Conservation (phyloP, 2,329 filamentous ascomycete genomes). For the Boeremia exigua region DNA sequence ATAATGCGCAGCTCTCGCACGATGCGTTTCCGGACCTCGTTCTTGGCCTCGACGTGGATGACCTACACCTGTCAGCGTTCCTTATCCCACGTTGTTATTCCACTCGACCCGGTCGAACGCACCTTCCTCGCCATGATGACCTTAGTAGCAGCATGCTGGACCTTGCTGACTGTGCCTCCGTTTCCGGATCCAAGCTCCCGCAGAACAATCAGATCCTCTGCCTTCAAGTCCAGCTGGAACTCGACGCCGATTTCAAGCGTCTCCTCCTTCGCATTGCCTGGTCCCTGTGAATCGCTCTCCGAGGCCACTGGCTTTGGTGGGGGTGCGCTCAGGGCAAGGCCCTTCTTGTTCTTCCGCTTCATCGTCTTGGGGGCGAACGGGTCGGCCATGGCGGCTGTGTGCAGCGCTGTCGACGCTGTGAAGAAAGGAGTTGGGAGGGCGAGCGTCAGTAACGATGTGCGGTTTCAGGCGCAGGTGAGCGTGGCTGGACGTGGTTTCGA, state of each 20-base stretch:
- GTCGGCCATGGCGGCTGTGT: conserved; percentile 59
- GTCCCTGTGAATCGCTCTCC: conserved; percentile 70
- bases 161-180: conserved; percentile 97
- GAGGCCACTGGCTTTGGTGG: conserved; percentile 74
- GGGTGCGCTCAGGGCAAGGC: conserved; percentile 82
- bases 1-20: conserved; percentile 97
- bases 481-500: conserved; percentile 32
- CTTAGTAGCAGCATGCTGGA: conserved; percentile 91
- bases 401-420: conserved; percentile 6
- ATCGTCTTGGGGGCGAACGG: conserved; percentile 75
- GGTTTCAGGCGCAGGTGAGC: conserved; percentile 8
- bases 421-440: neutral
- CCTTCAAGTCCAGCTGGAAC: conserved; percentile 90
- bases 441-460: neutral
- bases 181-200: conserved; percentile 96
- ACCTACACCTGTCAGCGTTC: conserved; percentile 63
- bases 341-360: conserved; percentile 99
- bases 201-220: conserved; percentile 89
- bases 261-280: conserved; percentile 70
- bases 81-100: neutral
- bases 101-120: conserved; percentile 25
- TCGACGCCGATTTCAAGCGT: conserved; percentile 95
- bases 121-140: conserved; percentile 99
- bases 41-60: conserved; percentile 97
- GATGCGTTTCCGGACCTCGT: conserved; percentile 95